Base-by-base conservation (phyloP, 2,329 filamentous ascomycete genomes). In the Curvularia lunata region DNA sequence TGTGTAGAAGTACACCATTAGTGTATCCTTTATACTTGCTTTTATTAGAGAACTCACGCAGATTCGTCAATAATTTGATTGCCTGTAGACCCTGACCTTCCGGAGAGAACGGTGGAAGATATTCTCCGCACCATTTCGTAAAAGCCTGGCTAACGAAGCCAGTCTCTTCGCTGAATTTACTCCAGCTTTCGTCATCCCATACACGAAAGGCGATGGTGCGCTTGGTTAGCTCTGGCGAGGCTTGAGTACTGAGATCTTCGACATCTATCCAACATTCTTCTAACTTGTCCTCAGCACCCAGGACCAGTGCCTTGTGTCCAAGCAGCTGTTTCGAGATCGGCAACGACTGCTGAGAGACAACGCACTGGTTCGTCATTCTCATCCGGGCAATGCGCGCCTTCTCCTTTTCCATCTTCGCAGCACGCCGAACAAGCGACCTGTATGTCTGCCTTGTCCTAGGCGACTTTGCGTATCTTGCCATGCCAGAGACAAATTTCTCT, bases 61-160 rank as follows among this genome's bases (percentile, higher is more conserved):
- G 5, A 5, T 51, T 37, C 1, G 60, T 28, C 1, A 58, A 2
- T 0, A 60, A 5, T 23, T 48, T 58, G 0, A 58, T 18, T 3
- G 52, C 45, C 0, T 38, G 30, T 0, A 16, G 23, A 1, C 42
- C 54, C 25, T 59, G 45, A 1, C 54, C 62, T 0, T 62, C 46
- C 0, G 43, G 51, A 1, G 50, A 30, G 7, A 65, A 57, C 0
- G 64, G 64, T 4, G 48, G 28, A 9, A 41, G 47, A 25, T 53
- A 45, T 2, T 49, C 47, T 5, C 45, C 40, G 1, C 34, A 43
- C 58, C 55, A 61, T 7, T 49, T 37, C 2, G 48, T 10, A 13
- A 51, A 52, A 1, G 40, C 43, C 18, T 54, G 37, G 6, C 61
- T 59, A 0, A 59, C 23, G 2, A 67, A 67, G 0, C 53, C 54